These are phyloP conservation scores for Neurospora sp. DNA, from an alignment of 2,329 filamentous ascomycete species.

Conservation along the genomic window DNA sequence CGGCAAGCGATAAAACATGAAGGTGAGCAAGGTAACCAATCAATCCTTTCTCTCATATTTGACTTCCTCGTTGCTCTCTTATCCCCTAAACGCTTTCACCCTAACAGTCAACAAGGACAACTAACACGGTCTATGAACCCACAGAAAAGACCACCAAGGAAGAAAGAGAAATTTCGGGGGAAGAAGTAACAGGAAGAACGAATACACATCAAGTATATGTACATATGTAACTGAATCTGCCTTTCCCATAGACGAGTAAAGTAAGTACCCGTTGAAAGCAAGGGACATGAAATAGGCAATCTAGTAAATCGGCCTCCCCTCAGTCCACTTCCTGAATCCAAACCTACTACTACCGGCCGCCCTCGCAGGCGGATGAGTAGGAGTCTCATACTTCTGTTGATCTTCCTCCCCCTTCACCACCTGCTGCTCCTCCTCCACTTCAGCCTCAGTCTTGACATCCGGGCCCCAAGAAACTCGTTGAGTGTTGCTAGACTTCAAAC, in stretches of 20 bases:
- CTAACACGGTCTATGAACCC: not conserved
- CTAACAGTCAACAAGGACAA: not conserved
- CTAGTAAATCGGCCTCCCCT: constrained; percentile 23
- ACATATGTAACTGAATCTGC: not conserved
- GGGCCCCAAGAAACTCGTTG: constrained; percentile 36
- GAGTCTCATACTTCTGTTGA: not conserved
- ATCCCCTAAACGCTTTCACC: not conserved
- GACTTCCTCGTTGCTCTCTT: not conserved
- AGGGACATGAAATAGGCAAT: not conserved
- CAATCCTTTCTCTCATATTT: not conserved
- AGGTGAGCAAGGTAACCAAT: not conserved
- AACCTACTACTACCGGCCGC: not conserved
- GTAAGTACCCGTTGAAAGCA: not conserved
- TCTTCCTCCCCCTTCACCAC: constrained; percentile 9
- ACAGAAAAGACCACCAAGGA: not conserved
- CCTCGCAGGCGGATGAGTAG: not conserved
- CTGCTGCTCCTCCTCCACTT: constrained; percentile 11
- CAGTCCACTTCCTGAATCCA: constrained; percentile 29
- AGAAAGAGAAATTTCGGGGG: too few relatives aligned
- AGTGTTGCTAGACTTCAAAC: constrained; percentile 35
- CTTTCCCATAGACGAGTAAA: not conserved
- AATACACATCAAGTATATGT: constrained; percentile 4
- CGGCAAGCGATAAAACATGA: too few relatives aligned
- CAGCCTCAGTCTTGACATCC: constrained; percentile 27
- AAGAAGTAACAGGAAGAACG: not conserved